These are phyloP conservation scores for Dispira simplex DNA, from an alignment of 192 early-diverging fungal species.

Conservation along the genomic window DNA sequence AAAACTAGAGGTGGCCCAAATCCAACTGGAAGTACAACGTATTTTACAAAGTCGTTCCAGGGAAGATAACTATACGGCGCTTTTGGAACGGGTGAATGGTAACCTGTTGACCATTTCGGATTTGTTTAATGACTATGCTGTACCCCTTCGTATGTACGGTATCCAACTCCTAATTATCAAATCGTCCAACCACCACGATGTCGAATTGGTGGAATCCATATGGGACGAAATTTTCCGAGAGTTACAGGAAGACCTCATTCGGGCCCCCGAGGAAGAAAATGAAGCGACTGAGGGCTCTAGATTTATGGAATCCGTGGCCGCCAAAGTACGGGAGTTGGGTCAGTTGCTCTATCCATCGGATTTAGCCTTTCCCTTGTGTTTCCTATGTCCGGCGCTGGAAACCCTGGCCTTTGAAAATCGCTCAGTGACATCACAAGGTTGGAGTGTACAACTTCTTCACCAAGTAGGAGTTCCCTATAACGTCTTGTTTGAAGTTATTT, in stretches of 20 bases:
- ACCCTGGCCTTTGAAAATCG: conserved; percentile 12
- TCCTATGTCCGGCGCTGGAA: conserved; percentile 14
- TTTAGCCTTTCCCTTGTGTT: conserved; percentile 19
- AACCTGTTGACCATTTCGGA: conserved; percentile 20
- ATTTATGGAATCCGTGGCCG: neutral
- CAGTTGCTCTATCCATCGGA: conserved; percentile 22
- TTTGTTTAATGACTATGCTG: conserved; percentile 35
- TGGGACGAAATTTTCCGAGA: conserved; percentile 21
- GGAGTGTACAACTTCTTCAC: conserved; percentile 14
- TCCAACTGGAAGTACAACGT: conserved; percentile 22
- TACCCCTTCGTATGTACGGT: conserved; percentile 29
- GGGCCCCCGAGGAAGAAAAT: conserved; percentile 14
- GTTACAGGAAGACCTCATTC: conserved; percentile 19
- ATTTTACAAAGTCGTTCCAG: neutral
- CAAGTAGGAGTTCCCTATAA: conserved; percentile 17
- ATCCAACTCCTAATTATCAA: conserved; percentile 37
- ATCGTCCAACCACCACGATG: conserved; percentile 33
- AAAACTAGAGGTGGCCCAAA: conserved; percentile 39
- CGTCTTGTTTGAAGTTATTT: conserved; percentile 22
- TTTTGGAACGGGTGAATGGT: conserved; percentile 13
- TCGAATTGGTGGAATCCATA: conserved; percentile 16
- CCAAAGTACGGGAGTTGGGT: conserved; percentile 15
- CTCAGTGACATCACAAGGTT: conserved; percentile 16
- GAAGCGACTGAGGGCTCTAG: neutral
- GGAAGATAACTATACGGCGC: neutral